Evolutionary conservation across 352 stramenopile species (phyloP), one percentile per base, ranked within the genome.

Genomic region (Elongisporangium anandrum): DNA sequence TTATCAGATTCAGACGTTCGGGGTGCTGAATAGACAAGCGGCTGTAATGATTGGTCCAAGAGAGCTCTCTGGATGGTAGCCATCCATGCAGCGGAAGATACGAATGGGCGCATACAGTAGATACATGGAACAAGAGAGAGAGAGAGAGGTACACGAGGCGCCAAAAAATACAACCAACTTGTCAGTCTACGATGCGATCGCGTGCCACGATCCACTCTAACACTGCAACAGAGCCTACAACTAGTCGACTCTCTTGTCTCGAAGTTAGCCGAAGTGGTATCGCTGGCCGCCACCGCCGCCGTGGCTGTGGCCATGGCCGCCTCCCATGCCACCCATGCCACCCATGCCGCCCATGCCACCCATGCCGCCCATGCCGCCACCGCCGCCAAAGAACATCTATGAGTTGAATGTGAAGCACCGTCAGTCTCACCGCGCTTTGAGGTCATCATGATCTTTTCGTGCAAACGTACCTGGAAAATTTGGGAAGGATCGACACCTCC

Each of bases 301-400:
- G 23, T 61, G 61, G 50, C 66, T 59, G 63, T 73, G 65, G 47
- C 68, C 65, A 54, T 66, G 68, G 48, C 51, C 47, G 19, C 61
- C 58, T 41, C 29, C 29, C 5, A 61, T 63, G n/a, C 73, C 66
- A 13, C 72, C 72, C 65, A 70, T 70, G 55, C 73, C 73, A 0
- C 69, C 69, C 62, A 72, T 74, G n/a, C 75, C 77, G 16, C 79
- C 72, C 69, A 81, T 78, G n/a, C 75, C 77, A 7, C 73, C 77
- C 68, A 80, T 81, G 55, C 75, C 77, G 45, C 70, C 72, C 68
- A 79, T 79, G 15, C 75, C 75, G 34, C 77, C 72, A 16, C 70
- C 72, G 21, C 73, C 75, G 41, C 78, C 77, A 62, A 93, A 93
- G 72, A 93, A 93, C 84, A 93, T 93, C 79, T 90, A 73, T 38